Evolutionary conservation across 2,329 filamentous ascomycete genomes (phyloP).

Genomic region (Penicillium sp.): DNA sequence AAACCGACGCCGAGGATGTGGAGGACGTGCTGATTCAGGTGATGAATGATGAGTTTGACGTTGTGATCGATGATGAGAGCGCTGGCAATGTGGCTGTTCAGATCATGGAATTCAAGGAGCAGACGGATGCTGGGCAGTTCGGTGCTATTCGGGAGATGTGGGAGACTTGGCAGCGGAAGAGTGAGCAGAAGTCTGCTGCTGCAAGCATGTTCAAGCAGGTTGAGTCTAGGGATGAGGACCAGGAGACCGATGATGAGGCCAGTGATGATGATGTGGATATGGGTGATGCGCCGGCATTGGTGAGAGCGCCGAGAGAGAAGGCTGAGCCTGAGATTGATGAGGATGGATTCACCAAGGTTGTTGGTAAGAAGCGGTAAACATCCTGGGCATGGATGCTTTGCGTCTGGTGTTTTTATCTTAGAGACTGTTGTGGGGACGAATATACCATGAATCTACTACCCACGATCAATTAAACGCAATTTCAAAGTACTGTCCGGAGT

Average conservation of each 20-base stretch:
- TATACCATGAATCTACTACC: background rate
- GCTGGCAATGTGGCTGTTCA: conserved; percentile 70
- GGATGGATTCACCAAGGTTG: conserved; percentile 77
- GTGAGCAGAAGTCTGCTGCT: conserved; percentile 36
- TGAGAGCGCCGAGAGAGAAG: conserved; percentile 61
- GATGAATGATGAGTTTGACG: conserved; percentile 94
- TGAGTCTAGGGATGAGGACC: conserved; percentile 50
- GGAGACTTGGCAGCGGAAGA: conserved; percentile 41
- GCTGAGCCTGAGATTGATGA: conserved; percentile 72
- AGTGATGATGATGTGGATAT: conserved; percentile 62
- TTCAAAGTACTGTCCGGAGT: background rate
- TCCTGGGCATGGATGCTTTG: background rate
- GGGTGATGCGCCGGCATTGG: conserved; percentile 66
- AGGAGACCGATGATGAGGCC: conserved; percentile 59
- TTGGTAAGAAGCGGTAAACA: conserved; percentile 58
- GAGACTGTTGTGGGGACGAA: background rate
- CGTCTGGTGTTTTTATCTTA: background rate
- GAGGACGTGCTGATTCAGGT: conserved; percentile 84
- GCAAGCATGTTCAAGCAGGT: conserved; percentile 37
- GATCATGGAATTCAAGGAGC: conserved; percentile 67
- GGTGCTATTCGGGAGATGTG: conserved; percentile 65
- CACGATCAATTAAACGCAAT: background rate
- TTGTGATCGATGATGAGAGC: conserved; percentile 87
- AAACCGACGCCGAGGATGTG: conserved; percentile 74
- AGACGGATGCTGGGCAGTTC: conserved; percentile 66